phyloP scores from a whole-genome alignment of 2,329 filamentous ascomycete genomes.

The Diaporthe aspalathi region DNA sequence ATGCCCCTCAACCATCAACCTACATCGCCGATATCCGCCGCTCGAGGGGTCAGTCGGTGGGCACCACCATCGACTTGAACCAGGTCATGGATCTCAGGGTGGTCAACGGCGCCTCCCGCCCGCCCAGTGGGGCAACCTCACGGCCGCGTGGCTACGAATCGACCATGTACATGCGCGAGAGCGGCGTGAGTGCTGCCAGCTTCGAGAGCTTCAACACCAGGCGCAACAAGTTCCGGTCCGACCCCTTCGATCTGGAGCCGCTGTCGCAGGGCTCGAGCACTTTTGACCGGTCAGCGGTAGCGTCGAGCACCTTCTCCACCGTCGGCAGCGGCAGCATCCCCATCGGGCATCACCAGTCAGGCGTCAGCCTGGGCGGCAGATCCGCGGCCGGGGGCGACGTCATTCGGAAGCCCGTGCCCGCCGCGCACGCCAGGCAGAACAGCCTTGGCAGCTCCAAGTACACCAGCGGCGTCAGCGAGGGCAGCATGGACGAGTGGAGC shows the following conservation, averaged over 20 bases:
- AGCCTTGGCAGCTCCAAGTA: conserved; percentile 59
- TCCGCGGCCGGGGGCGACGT: conserved; percentile 36
- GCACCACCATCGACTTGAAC: conserved; percentile 46
- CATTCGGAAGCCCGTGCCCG: conserved; percentile 46
- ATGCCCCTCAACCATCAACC: conserved; percentile 49
- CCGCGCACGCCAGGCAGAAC: conserved; percentile 50
- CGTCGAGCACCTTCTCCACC: conserved; percentile 47
- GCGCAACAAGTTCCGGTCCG: conserved; percentile 70
- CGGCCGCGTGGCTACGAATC: neutral
- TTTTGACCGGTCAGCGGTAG: conserved; percentile 44
- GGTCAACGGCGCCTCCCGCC: conserved; percentile 37
- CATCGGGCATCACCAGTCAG: conserved; percentile 37
- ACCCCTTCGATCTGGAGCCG: conserved; percentile 73
- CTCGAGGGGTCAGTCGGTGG: conserved; percentile 60
- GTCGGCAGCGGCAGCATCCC: conserved; percentile 39
- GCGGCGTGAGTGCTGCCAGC: conserved; percentile 58
- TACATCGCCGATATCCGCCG: conserved; percentile 62
- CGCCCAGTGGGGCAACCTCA: conserved; percentile 19
- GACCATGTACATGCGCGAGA: conserved; percentile 45
- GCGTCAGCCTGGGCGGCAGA: conserved; percentile 40
- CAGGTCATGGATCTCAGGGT: conserved; percentile 29
- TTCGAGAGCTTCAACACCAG: conserved; percentile 57
- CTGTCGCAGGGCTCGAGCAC: conserved; percentile 52
- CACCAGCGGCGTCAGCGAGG: conserved; percentile 61
- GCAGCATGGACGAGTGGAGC: conserved; percentile 55